phyloP scores from a whole-genome alignment of 1,284 basidiomycete species.

The Xanthoconium separans region DNA sequence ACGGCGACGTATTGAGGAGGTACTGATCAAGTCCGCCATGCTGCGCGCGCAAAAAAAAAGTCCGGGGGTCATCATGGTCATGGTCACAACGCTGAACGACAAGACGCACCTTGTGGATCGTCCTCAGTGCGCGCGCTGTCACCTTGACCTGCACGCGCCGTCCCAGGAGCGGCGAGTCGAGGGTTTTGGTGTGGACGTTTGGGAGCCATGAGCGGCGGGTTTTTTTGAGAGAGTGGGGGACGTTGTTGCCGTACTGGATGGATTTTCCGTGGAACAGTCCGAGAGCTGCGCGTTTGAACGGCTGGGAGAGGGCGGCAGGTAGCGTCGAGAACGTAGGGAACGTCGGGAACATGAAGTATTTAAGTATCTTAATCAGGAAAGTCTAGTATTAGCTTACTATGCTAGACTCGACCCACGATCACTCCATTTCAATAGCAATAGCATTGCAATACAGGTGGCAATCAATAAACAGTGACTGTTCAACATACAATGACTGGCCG shows the following conservation, averaged over 20 bases:
- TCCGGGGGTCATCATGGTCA: neutral
- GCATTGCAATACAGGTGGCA: no score
- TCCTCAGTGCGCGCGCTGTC: conserved; percentile 71
- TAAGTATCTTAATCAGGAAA: no score
- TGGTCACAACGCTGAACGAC: neutral
- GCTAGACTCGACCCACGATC: no score
- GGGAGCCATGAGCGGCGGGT: conserved; percentile 90
- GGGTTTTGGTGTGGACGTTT: conserved; percentile 75
- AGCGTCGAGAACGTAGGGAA: conserved; percentile 22
- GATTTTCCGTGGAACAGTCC: conserved; percentile 81
- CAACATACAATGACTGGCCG: no score
- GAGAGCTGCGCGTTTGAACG: conserved; percentile 74
- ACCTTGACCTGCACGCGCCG: conserved; percentile 63
- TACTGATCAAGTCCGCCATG: conserved; percentile 81
- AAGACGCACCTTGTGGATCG: conserved; percentile 70
- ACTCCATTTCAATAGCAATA: no score
- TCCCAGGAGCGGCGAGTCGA: conserved; percentile 66
- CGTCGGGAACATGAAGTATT: conserved; percentile 24
- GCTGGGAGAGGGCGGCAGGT: conserved; percentile 45
- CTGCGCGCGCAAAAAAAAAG: neutral
- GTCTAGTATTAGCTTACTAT: no score
- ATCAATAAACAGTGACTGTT: no score
- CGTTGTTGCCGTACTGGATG: conserved; percentile 85
- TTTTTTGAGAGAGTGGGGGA: conserved; percentile 88
- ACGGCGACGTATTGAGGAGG: conserved; percentile 62